phyloP scores from a whole-genome alignment of 2,329 filamentous ascomycete species.

The Cercospora sojina region DNA sequence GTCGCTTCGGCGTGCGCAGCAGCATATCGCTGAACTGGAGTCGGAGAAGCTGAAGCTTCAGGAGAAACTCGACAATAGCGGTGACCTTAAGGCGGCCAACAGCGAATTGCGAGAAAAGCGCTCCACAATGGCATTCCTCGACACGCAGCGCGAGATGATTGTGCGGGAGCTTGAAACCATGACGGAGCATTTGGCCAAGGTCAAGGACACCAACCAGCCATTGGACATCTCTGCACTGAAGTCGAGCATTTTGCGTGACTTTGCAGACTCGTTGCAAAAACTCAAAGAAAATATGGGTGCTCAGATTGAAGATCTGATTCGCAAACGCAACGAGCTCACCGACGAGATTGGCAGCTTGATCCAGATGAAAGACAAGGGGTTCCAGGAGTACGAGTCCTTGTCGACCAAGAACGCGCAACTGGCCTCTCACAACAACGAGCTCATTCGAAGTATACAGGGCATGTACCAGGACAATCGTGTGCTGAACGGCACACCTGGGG shows the following conservation, averaged over 20 bases:
- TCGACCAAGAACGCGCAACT: slow-evolving; percentile 93
- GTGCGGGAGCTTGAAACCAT: slow-evolving; percentile 87
- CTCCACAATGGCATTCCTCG: slow-evolving; percentile 90
- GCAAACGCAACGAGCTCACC: slow-evolving; percentile 77
- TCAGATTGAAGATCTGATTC: slow-evolving; percentile 84
- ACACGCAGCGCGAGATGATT: slow-evolving; percentile 93
- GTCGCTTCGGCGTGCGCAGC: slow-evolving; percentile 27
- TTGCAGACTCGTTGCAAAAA: slow-evolving; percentile 60
- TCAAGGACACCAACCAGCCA: slow-evolving; percentile 77
- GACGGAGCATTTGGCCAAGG: slow-evolving; percentile 81
- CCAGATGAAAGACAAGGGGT: slow-evolving; percentile 84
- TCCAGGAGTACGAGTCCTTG: slow-evolving; percentile 93
- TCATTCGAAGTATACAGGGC: slow-evolving; percentile 91
- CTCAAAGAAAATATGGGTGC: slow-evolving; percentile 76
- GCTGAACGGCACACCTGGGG: slow-evolving; percentile 38
- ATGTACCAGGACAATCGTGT: slow-evolving; percentile 75
- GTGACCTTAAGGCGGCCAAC: slow-evolving; percentile 72
- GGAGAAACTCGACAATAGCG: slow-evolving; percentile 56
- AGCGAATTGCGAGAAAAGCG: slow-evolving; percentile 88
- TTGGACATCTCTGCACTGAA: slow-evolving; percentile 73
- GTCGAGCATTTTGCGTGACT: slow-evolving; percentile 61
- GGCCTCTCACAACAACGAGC: slow-evolving; percentile 89
- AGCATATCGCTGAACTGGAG: slow-evolving; percentile 74
- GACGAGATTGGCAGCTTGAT: slow-evolving; percentile 82
- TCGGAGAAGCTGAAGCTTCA: slow-evolving; percentile 64